These are phyloP conservation scores for Ophiocordyceps polyrhachis-furcata DNA, from an alignment of 2,329 filamentous ascomycete genomes.

Conservation along the genomic window DNA sequence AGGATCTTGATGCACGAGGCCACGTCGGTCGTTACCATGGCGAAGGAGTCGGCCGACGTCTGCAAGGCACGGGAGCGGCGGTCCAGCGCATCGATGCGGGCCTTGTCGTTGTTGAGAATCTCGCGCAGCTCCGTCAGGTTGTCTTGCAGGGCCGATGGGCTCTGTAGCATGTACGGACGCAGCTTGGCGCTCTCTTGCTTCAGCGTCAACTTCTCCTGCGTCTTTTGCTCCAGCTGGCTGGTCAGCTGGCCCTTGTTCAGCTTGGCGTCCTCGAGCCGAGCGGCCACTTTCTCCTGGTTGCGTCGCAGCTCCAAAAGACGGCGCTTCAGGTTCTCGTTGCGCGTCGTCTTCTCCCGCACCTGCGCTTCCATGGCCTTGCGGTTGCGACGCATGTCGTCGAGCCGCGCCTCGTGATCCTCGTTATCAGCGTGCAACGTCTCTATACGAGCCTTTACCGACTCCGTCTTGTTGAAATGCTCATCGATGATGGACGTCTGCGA, in stretches of 20 bases:
- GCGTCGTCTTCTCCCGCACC: conserved; percentile 65
- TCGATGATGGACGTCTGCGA: conserved; percentile 80
- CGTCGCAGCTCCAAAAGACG: conserved; percentile 62
- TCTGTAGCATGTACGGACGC: conserved; percentile 80
- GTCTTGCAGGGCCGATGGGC: conserved; percentile 64
- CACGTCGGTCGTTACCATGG: conserved; percentile 68
- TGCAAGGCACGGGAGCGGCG: conserved; percentile 75
- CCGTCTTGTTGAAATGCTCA: conserved; percentile 80
- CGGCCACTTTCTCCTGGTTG: conserved; percentile 66
- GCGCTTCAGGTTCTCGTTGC: conserved; percentile 76
- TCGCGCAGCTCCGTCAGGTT: conserved; percentile 67
- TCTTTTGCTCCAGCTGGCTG: conserved; percentile 50
- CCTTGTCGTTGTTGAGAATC: conserved; percentile 58
- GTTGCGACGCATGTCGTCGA: conserved; percentile 67
- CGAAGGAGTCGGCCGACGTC: conserved; percentile 79
- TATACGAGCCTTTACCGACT: conserved; percentile 71
- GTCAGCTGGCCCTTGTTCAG: conserved; percentile 63
- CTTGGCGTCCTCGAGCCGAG: conserved; percentile 68
- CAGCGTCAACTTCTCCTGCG: conserved; percentile 47
- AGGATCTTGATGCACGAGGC: conserved; percentile 75
- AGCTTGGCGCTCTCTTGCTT: conserved; percentile 79
- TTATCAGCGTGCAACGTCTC: conserved; percentile 75
- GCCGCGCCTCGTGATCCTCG: conserved; percentile 61
- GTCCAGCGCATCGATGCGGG: conserved; percentile 74
- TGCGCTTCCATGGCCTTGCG: conserved; percentile 64